Conservation (phyloP, 1,284 basidiomycete genomes). For the Malassezia furfur region DNA sequence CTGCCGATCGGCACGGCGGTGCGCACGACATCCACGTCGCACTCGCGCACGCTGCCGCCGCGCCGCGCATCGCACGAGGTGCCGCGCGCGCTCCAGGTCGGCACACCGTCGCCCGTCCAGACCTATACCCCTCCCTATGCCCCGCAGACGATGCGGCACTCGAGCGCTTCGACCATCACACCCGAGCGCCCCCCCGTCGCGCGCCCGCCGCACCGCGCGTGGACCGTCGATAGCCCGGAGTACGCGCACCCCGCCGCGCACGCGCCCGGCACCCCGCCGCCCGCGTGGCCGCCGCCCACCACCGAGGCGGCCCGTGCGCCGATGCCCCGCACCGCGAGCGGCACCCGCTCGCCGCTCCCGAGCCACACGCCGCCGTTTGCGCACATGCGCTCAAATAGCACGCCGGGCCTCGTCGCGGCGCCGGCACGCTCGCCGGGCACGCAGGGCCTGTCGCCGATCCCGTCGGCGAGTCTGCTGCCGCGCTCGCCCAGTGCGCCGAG, state of each 20-base stretch:
- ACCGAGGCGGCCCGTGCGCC: no score
- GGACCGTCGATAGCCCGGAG: background rate
- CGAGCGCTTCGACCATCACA: background rate
- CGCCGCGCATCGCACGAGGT: background rate
- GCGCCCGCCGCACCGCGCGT: background rate
- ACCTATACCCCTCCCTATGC: slow-evolving; percentile 1
- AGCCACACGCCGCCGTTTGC: no score
- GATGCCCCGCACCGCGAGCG: no score
- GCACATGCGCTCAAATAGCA: background rate
- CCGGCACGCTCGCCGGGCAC: background rate
- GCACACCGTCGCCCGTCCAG: background rate
- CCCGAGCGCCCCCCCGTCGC: background rate
- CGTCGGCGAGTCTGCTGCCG: background rate
- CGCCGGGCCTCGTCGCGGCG: background rate
- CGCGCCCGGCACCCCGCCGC: no score
- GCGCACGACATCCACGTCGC: background rate
- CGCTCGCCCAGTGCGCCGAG: background rate
- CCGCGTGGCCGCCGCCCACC: no score
- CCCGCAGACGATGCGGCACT: background rate
- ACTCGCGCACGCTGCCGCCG: background rate
- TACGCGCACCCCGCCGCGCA: background rate
- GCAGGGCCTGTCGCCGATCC: background rate
- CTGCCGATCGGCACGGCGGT: background rate
- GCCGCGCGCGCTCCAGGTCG: background rate
- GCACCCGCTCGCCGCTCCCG: no score